Percentiles rank a stretch among this genome's conserved stretches.
Conservation (phyloP, 495 filamentous ascomycete genomes). For the Trichoderma erinaceum region DNA sequence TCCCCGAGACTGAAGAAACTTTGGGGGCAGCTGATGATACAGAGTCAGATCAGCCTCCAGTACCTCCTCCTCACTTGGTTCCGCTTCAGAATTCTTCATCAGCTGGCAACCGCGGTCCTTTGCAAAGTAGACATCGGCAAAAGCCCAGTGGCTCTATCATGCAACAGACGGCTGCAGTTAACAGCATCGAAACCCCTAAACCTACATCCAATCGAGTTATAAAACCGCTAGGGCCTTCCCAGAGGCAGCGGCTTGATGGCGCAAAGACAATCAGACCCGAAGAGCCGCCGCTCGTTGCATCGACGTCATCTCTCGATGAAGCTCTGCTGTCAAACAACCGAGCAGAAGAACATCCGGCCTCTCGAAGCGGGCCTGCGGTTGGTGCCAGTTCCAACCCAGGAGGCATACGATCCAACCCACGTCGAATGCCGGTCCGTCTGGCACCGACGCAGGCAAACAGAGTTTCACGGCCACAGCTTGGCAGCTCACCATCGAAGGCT, state of each 20-base stretch:
- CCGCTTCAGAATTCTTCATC: slow-evolving; percentile 43
- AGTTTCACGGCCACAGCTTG: slow-evolving; percentile 24
- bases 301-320: background rate
- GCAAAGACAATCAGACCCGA: background rate
- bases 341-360: background rate
- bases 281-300: background rate
- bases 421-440: background rate
- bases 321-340: background rate
- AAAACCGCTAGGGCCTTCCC: background rate
- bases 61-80: slow-evolving; percentile 39
- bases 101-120: slow-evolving; percentile 36
- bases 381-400: background rate
- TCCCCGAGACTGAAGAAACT: background rate
- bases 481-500: slow-evolving; percentile 39
- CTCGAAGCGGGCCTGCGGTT: background rate
- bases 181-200: background rate
- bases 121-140: background rate
- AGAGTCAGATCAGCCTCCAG: slow-evolving; percentile 27
- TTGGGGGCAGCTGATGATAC: background rate
- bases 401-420: background rate
- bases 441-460: background rate
- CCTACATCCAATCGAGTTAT: background rate
- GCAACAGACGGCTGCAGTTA: background rate
- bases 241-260: background rate
- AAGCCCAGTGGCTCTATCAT: slow-evolving; percentile 30